phyloP scores from a whole-genome alignment of 2,329 filamentous ascomycete species.

The Ophiocordyceps camponoti-floridani region DNA sequence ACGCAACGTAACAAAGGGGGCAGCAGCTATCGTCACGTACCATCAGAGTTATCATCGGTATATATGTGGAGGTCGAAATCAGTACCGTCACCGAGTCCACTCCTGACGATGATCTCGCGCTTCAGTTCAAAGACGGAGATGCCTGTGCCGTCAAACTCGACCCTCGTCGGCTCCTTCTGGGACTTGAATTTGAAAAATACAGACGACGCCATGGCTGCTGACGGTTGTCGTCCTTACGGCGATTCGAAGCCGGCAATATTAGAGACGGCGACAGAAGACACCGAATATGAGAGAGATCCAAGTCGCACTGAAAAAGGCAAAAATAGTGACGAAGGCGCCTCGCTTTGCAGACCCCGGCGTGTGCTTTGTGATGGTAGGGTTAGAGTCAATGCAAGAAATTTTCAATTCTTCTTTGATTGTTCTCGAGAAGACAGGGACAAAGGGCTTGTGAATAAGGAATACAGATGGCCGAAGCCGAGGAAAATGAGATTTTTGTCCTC shows the following conservation, averaged over 20 bases:
- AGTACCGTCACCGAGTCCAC: conserved; percentile 81
- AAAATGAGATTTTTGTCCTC: conserved; percentile 12
- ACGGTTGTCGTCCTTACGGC: conserved; percentile 9
- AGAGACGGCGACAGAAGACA: background rate
- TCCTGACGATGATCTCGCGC: conserved; percentile 92
- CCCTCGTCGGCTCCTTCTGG: conserved; percentile 82
- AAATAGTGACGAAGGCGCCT: conserved; percentile 4
- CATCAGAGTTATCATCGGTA: conserved; percentile 79
- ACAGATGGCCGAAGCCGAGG: conserved; percentile 19
- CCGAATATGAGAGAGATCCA: background rate
- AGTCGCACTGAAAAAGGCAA: background rate
- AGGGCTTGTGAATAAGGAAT: conserved; percentile 19
- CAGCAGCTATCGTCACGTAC: conserved; percentile 23
- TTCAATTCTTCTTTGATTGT: conserved; percentile 34
- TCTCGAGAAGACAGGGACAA: conserved; percentile 17
- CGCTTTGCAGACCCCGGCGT: conserved; percentile 17
- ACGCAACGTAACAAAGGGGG: background rate
- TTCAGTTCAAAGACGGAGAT: conserved; percentile 98
- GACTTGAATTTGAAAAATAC: conserved; percentile 99
- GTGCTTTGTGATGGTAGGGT: conserved; percentile 15
- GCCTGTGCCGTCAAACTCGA: conserved; percentile 92
- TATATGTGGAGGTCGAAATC: conserved; percentile 95
- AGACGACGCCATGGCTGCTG: conserved; percentile 61
- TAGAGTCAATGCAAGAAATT: conserved; percentile 17
- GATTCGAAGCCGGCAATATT: background rate